Percentiles rank a stretch among this genome's conserved stretches.
These are phyloP conservation scores for Linnemannia hyalina DNA, from an alignment of 192 early-diverging fungal species.

Conservation along the genomic window DNA sequence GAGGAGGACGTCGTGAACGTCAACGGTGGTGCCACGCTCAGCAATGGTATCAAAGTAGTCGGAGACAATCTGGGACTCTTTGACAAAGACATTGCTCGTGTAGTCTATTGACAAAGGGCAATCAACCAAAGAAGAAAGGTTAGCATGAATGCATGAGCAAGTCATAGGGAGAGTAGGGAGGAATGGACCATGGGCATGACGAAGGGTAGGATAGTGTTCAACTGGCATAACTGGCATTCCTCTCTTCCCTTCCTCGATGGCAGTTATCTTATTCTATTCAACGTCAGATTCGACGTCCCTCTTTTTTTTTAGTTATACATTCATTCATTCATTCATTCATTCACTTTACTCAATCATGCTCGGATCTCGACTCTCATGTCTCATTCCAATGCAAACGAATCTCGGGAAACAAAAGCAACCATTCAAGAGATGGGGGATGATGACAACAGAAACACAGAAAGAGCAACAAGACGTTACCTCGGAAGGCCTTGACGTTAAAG, in stretches of 20 bases:
- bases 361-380: neutral
- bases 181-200: no score
- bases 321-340: neutral
- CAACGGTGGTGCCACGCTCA: constrained; percentile 39
- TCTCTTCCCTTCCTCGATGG: no score
- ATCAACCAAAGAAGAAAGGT: neutral
- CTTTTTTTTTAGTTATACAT: neutral
- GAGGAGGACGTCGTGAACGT: constrained; percentile 63
- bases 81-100: constrained; percentile 49
- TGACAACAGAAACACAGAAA: neutral
- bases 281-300: no score
- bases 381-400: neutral
- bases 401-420: neutral
- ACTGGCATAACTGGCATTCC: no score
- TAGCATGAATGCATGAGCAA: neutral
- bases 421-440: neutral
- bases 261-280: no score
- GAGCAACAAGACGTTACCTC: constrained; percentile 6
- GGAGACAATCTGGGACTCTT: constrained; percentile 33
- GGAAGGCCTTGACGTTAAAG: constrained; percentile 50
- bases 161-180: no score
- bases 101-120: constrained; percentile 18
- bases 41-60: constrained; percentile 43
- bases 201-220: no score
- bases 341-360: neutral